Evolutionary conservation across 768 basidiomycete genomes (phyloP).

Genomic region (Mycena haematopus): DNA sequence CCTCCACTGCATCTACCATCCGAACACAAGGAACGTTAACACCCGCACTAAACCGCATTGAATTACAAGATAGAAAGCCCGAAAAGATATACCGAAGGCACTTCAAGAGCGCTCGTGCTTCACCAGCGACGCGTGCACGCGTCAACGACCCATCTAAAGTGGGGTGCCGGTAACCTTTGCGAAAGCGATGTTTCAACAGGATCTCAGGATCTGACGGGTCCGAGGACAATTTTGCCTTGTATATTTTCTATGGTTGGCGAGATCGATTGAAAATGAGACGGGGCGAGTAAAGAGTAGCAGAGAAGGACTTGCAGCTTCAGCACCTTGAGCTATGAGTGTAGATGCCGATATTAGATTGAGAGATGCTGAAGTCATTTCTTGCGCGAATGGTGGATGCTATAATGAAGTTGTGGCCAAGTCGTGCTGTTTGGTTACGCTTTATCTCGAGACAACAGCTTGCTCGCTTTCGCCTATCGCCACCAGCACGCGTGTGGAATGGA

Average conservation of each 20-base stretch:
- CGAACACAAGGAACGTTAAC: constrained; percentile 89
- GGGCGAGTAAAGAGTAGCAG: constrained; percentile 31
- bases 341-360: constrained; percentile 47
- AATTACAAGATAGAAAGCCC: constrained; percentile 1
- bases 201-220: constrained; percentile 45
- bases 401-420: too few relatives aligned
- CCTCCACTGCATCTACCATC: constrained; percentile 83
- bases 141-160: constrained; percentile 80
- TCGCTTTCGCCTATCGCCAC: constrained; percentile 2
- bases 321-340: constrained; percentile 74
- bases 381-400: too few relatives aligned
- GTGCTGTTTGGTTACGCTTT: too few relatives aligned
- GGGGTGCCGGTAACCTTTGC: constrained; percentile 88
- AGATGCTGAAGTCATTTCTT: constrained; percentile 33
- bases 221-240: constrained; percentile 55
- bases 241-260: constrained; percentile 67
- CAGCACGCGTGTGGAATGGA: constrained; percentile 18
- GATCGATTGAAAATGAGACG: constrained; percentile 35
- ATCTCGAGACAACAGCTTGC: background rate
- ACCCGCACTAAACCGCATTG: constrained; percentile 56
- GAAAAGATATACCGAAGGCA: constrained; percentile 65
- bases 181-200: constrained; percentile 89
- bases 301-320: constrained; percentile 79
- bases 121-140: constrained; percentile 77
- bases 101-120: constrained; percentile 85